Conservation (phyloP, 192 early-diverging fungal genomes). For the Backusella tuberculispora region DNA sequence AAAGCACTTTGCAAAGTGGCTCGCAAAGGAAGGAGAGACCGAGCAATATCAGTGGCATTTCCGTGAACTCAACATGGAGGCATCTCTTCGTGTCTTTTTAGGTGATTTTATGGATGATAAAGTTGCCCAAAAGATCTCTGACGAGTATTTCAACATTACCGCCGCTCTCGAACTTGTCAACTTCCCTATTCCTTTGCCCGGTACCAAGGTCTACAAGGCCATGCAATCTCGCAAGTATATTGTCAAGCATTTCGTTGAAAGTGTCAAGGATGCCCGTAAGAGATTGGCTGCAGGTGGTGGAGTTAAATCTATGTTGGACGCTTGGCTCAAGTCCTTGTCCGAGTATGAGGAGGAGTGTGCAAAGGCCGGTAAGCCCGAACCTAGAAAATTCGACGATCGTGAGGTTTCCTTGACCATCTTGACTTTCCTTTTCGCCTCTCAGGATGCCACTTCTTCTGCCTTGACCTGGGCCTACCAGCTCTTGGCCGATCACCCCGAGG, state of each 20-base stretch:
- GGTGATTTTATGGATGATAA: conserved; percentile 42
- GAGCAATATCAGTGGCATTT: conserved; percentile 44
- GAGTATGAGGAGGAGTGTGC: conserved; percentile 33
- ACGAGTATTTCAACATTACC: conserved; percentile 49
- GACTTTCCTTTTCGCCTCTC: conserved; percentile 50
- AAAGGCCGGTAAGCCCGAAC: conserved; percentile 23
- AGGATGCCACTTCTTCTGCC: conserved; percentile 52
- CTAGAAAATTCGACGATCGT: conserved; percentile 42
- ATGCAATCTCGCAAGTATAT: conserved; percentile 48
- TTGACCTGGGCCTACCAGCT: conserved; percentile 51
- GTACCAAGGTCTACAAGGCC: conserved; percentile 51
- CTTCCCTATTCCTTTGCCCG: conserved; percentile 48
- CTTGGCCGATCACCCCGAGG: conserved; percentile 49
- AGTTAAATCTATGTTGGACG: conserved; percentile 45
- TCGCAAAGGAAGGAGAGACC: conserved; percentile 34
- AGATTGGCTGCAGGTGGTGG: conserved; percentile 36
- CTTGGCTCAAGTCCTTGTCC: conserved; percentile 41
- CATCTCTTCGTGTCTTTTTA: conserved; percentile 46
- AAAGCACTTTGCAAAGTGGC: conserved; percentile 47
- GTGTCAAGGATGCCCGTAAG: conserved; percentile 37
- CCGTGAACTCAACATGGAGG: conserved; percentile 52
- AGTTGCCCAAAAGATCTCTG: conserved; percentile 42
- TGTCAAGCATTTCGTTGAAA: conserved; percentile 46
- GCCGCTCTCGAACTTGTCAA: conserved; percentile 52
- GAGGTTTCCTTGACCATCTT: conserved; percentile 48